A percentile compares a stretch with the other conserved stretches of the same genome.
Conservation (phyloP, 2,329 filamentous ascomycete species). For the Cladosporium velox region DNA sequence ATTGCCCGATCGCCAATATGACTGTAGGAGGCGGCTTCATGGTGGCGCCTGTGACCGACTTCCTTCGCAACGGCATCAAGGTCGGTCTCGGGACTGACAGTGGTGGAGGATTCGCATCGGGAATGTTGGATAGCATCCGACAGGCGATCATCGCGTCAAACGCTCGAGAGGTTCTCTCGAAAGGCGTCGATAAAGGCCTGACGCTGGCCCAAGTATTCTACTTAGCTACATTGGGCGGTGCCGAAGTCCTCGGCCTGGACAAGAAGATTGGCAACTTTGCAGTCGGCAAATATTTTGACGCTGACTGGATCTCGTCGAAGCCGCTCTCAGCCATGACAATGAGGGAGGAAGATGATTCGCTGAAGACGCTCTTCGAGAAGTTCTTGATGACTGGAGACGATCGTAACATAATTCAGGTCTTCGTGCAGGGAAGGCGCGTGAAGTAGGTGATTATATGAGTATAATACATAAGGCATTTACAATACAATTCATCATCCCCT, state of each 20-base stretch:
- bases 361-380: slow-evolving; percentile 1
- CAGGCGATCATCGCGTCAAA: slow-evolving; percentile 15
- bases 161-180: slow-evolving; percentile 53
- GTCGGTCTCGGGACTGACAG: slow-evolving; percentile 68
- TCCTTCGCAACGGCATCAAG: slow-evolving; percentile 60
- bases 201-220: slow-evolving; percentile 49
- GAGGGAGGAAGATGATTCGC: neutral
- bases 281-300: slow-evolving; percentile 64
- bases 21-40: slow-evolving; percentile 60
- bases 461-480: neutral
- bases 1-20: slow-evolving; percentile 67
- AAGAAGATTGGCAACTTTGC: slow-evolving; percentile 59
- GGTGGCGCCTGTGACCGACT: slow-evolving; percentile 54
- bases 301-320: slow-evolving; percentile 29
- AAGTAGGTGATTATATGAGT: neutral
- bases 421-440: slow-evolving; percentile 7
- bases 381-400: slow-evolving; percentile 18
- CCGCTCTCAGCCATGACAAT: neutral
- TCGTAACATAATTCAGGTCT: slow-evolving; percentile 6
- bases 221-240: slow-evolving; percentile 63
- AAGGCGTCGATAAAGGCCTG: slow-evolving; percentile 41
- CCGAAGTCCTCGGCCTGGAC: slow-evolving; percentile 58
- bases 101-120: slow-evolving; percentile 63
- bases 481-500: neutral
- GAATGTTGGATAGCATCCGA: slow-evolving; percentile 61